Percentiles rank a stretch among this genome's conserved stretches.
Conservation (phyloP, 2,329 filamentous ascomycete species). For the Alternaria arborescens region DNA sequence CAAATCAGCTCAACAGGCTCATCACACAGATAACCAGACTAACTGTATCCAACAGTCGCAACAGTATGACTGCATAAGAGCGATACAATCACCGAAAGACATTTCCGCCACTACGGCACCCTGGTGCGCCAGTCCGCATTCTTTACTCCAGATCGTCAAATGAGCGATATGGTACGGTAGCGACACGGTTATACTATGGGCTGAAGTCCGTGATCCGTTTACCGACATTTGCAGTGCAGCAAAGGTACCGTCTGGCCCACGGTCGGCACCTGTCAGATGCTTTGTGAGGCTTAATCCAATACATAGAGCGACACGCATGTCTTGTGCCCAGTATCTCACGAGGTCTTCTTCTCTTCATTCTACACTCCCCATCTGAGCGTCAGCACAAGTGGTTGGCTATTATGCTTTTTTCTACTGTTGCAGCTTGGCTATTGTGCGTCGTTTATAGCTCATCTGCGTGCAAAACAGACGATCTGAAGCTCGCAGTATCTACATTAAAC, state of each 20-base stretch:
- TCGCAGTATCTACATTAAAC: not conserved
- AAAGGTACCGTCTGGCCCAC: not conserved
- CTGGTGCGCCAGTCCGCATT: not conserved
- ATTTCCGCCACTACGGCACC: not conserved
- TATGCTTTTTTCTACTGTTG: constrained; percentile 5
- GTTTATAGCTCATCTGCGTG: not conserved
- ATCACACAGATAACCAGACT: not conserved
- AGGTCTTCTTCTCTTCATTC: not conserved
- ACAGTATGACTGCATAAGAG: not conserved
- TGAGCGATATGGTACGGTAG: not conserved
- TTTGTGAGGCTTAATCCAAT: not conserved
- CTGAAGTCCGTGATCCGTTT: not conserved
- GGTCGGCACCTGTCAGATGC: not conserved
- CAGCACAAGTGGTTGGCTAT: not conserved
- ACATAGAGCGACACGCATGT: not conserved
- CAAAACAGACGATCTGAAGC: not conserved
- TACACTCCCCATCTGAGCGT: not conserved
- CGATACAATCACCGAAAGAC: not conserved
- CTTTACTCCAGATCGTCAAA: not conserved
- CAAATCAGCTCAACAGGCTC: not conserved
- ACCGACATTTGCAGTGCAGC: not conserved
- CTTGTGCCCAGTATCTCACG: not conserved
- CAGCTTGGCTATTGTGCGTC: constrained; percentile 3
- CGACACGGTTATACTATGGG: not conserved
- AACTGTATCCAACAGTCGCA: not conserved